Percentiles rank a stretch among this genome's conserved stretches.
Evolutionary conservation across 768 basidiomycete species (phyloP).

Genomic region (Tulasnella sp.): DNA sequence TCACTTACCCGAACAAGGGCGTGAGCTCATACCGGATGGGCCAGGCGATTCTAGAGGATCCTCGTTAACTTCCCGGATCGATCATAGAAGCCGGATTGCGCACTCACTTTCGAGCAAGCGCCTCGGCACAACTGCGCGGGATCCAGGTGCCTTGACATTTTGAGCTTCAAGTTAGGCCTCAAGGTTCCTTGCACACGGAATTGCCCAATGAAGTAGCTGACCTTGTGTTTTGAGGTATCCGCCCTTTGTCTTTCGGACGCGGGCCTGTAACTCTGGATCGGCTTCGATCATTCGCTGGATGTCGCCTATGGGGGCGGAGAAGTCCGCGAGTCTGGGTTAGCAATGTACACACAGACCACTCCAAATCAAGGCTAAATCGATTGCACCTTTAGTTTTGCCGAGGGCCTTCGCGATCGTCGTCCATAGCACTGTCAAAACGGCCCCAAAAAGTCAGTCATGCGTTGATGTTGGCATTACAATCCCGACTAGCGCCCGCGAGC

Average conservation of each 20-base stretch:
- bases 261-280: conserved; percentile 70
- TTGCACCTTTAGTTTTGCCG: conserved; percentile 41
- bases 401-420: conserved; percentile 69
- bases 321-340: conserved; percentile 7
- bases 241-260: conserved; percentile 71
- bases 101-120: conserved; percentile 63
- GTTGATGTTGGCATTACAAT: conserved; percentile 4
- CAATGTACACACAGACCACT: neutral
- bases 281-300: conserved; percentile 88
- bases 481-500: neutral
- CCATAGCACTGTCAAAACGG: conserved; percentile 47
- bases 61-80: conserved; percentile 14
- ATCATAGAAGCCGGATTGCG: conserved; percentile 11
- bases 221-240: conserved; percentile 30
- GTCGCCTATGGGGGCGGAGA: conserved; percentile 47
- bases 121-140: conserved; percentile 79
- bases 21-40: conserved; percentile 72
- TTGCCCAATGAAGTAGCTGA: conserved; percentile 3
- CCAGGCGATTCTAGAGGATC: conserved; percentile 63
- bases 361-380: neutral
- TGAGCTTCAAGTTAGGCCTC: neutral
- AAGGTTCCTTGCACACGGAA: neutral
- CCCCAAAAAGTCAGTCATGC: neutral
- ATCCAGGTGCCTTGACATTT: conserved; percentile 73
- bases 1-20: conserved; percentile 70